Conservation (phyloP, 2,329 filamentous ascomycete genomes). For the Alternaria gaisen region DNA sequence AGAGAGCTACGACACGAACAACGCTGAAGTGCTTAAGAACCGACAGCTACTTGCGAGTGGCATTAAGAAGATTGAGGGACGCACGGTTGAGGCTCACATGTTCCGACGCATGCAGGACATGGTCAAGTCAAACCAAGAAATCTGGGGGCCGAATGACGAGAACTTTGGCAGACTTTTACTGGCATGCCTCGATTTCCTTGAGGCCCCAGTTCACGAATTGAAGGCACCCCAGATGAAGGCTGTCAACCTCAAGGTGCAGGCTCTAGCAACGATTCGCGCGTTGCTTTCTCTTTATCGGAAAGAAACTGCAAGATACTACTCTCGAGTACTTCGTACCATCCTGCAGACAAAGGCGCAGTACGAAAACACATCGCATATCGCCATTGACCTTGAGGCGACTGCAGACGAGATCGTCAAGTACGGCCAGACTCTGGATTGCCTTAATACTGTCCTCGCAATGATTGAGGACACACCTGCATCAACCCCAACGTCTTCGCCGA, state of each 20-base stretch:
- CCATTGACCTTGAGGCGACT: constrained; percentile 76
- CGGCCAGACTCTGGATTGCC: constrained; percentile 66
- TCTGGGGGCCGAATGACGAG: constrained; percentile 72
- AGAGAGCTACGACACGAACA: constrained; percentile 43
- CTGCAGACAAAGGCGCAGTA: constrained; percentile 71
- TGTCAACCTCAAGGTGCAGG: constrained; percentile 77
- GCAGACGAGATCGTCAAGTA: constrained; percentile 75
- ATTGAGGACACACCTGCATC: constrained; percentile 44
- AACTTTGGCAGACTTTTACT: constrained; percentile 73
- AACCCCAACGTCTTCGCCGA: constrained; percentile 38
- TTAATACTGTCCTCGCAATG: constrained; percentile 50
- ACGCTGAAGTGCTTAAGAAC: constrained; percentile 55
- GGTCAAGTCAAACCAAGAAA: constrained; percentile 69
- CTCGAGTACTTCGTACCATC: constrained; percentile 72
- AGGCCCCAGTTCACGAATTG: constrained; percentile 60
- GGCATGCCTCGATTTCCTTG: constrained; percentile 76
- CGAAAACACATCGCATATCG: constrained; percentile 74
- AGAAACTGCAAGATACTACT: constrained; percentile 72
- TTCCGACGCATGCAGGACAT: constrained; percentile 81
- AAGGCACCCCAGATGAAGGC: constrained; percentile 69
- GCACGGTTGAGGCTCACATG: constrained; percentile 80
- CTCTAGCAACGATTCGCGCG: constrained; percentile 76
- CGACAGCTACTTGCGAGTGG: constrained; percentile 74
- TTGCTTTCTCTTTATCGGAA: constrained; percentile 73
- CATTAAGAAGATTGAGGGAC: constrained; percentile 74